These are phyloP conservation scores for Candida nonsorbophila DNA, from an alignment of 805 yeast genomes.

Conservation along the genomic window DNA sequence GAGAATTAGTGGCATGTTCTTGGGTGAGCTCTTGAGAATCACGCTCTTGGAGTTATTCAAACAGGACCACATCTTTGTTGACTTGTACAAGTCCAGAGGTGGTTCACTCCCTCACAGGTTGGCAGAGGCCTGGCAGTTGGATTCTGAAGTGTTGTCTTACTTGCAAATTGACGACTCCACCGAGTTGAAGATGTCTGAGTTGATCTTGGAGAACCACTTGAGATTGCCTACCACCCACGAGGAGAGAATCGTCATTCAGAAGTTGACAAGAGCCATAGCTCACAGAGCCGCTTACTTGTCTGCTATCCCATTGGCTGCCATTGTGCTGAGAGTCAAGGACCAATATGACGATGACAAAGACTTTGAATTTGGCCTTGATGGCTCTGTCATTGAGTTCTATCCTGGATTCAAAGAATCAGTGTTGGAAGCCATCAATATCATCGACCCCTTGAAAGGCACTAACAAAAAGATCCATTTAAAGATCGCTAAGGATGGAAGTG, in stretches of 20 bases:
- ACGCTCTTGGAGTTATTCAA: slow-evolving; percentile 63
- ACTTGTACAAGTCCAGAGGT: slow-evolving; percentile 38
- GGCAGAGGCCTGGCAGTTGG: slow-evolving; percentile 70
- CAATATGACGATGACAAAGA: slow-evolving; percentile 50
- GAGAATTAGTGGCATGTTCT: slow-evolving; percentile 85
- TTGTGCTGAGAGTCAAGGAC: slow-evolving; percentile 64
- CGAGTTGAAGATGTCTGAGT: slow-evolving; percentile 63
- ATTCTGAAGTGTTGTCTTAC: slow-evolving; percentile 79
- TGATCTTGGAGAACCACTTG: slow-evolving; percentile 59
- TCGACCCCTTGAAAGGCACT: slow-evolving; percentile 69
- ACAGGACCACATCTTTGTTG: slow-evolving; percentile 53
- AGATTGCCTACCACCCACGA: slow-evolving; percentile 63
- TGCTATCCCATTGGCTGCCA: slow-evolving; percentile 86
- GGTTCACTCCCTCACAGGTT: slow-evolving; percentile 56
- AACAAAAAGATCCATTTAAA: slow-evolving; percentile 70
- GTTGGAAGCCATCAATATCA: slow-evolving; percentile 68
- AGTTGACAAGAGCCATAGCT: slow-evolving; percentile 72
- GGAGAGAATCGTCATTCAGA: slow-evolving; percentile 73
- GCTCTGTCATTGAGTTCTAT: slow-evolving; percentile 88
- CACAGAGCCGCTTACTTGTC: slow-evolving; percentile 86
- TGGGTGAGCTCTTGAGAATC: slow-evolving; percentile 84
- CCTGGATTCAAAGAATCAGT: slow-evolving; percentile 83
- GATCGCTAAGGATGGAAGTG: slow-evolving; percentile 92
- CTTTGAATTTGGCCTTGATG: slow-evolving; percentile 94
- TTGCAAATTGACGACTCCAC: slow-evolving; percentile 83